Conservation (phyloP, 2,329 filamentous ascomycete species). For the Escovopsis weberi region DNA sequence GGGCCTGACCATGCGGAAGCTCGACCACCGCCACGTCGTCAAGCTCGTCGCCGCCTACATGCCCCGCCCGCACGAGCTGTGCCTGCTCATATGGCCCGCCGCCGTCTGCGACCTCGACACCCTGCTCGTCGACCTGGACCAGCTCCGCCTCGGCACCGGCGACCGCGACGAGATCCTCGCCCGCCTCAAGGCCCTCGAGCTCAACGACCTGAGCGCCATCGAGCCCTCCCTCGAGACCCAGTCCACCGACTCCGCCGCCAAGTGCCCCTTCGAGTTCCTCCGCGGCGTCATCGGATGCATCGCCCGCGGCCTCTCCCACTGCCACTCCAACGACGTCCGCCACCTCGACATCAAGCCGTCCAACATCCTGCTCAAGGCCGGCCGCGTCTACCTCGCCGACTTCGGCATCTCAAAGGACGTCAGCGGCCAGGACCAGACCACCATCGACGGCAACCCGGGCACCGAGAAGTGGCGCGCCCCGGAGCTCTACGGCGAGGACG, state of each 20-base stretch:
- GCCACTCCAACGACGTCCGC: conserved; percentile 26
- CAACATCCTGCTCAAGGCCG: conserved; percentile 31
- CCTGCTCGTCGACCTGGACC: conserved; percentile 29
- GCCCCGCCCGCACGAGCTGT: conserved; percentile 24
- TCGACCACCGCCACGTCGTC: conserved; percentile 33
- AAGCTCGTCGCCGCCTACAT: conserved; percentile 33
- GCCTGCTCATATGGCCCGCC: conserved; percentile 32
- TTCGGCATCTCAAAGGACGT: conserved; percentile 35
- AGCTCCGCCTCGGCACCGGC: conserved; percentile 21
- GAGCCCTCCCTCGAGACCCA: conserved; percentile 13
- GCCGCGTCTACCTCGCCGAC: conserved; percentile 32
- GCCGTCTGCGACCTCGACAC: conserved; percentile 29
- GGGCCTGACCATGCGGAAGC: conserved; percentile 31
- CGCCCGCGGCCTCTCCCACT: conserved; percentile 27
- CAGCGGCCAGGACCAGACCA: conserved; percentile 28
- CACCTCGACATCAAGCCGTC: conserved; percentile 34
- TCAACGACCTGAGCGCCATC: conserved; percentile 22
- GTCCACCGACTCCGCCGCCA: conserved; percentile 10
- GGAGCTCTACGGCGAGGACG: conserved; percentile 23
- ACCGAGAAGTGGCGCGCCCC: conserved; percentile 32
- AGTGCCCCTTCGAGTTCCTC: conserved; percentile 26
- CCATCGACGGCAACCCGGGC: conserved; percentile 25
- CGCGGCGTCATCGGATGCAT: conserved; percentile 30
- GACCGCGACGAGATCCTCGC: conserved; percentile 26
- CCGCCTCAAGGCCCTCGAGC: conserved; percentile 23